A percentile compares a stretch with the other conserved stretches of the same genome.
Evolutionary conservation across 176 grass and related monocot species (phyloP).

Genomic region (Hyparrhenia diplandra): DNA sequence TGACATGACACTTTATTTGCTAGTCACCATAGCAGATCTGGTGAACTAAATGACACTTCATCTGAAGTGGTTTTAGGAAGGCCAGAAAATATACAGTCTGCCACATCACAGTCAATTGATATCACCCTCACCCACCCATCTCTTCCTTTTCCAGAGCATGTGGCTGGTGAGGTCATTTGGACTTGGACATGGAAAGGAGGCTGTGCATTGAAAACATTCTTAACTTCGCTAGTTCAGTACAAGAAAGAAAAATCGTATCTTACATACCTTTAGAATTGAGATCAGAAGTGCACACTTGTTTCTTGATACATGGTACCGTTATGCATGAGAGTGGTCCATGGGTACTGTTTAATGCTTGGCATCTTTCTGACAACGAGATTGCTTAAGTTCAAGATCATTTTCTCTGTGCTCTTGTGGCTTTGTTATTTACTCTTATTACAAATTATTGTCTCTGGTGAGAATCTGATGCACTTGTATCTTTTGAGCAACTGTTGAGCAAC

Average conservation of each 20-base stretch:
- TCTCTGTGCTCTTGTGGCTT: conserved; percentile 66
- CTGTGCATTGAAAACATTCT: too few relatives aligned
- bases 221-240: conserved; percentile 63
- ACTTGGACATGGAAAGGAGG: too few relatives aligned
- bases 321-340: conserved; percentile 47
- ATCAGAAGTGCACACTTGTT: conserved; percentile 30
- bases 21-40: too few relatives aligned
- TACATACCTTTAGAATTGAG: neutral
- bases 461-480: conserved; percentile 48
- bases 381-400: conserved; percentile 62
- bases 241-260: conserved; percentile 38
- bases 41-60: too few relatives aligned
- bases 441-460: conserved; percentile 49
- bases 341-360: conserved; percentile 77
- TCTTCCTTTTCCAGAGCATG: too few relatives aligned
- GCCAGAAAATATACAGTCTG: too few relatives aligned
- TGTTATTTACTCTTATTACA: conserved; percentile 50
- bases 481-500: too few relatives aligned
- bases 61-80: too few relatives aligned
- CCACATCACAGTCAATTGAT: too few relatives aligned
- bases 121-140: too few relatives aligned
- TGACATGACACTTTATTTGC: too few relatives aligned
- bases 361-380: conserved; percentile 52
- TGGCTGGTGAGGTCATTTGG: too few relatives aligned
- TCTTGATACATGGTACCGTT: conserved; percentile 52